phyloP scores from a whole-genome alignment of 371 early-diverging fungal genomes.

The Lichtheimia hyalospora region DNA sequence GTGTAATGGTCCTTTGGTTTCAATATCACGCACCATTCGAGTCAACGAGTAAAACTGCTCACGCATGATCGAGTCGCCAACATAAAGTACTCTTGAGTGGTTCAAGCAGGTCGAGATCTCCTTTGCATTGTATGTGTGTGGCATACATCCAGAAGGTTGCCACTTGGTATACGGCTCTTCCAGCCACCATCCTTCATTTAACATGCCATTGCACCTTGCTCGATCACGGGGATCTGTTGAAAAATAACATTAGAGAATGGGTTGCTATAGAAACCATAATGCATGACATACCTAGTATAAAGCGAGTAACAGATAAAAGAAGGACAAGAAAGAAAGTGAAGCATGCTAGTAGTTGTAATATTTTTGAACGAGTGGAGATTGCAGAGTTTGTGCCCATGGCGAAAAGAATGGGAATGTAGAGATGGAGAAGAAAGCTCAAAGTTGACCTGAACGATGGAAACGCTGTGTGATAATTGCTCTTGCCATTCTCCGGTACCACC shows the following conservation, averaged over 20 bases:
- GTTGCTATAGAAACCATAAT: background rate
- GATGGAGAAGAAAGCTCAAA: constrained; percentile 8
- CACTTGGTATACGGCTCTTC: constrained; percentile 42
- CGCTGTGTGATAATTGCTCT: too few species aligned
- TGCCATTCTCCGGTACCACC: too few species aligned
- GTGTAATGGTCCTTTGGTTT: constrained; percentile 29
- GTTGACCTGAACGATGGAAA: background rate
- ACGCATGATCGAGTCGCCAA: constrained; percentile 72
- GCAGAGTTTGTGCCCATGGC: constrained; percentile 12
- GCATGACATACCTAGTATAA: constrained; percentile 9
- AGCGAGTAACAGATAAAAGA: constrained; percentile 3
- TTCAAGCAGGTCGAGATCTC: constrained; percentile 48
- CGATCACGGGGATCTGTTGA: constrained; percentile 26
- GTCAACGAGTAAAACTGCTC: constrained; percentile 58
- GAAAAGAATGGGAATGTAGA: constrained; percentile 3
- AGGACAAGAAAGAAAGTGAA: constrained; percentile 12
- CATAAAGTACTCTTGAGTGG: constrained; percentile 53
- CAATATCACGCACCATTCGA: constrained; percentile 33
- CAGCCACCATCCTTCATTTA: constrained; percentile 55
- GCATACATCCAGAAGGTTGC: constrained; percentile 68
- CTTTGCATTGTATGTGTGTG: constrained; percentile 46
- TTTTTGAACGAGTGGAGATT: constrained; percentile 17
- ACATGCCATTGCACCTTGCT: constrained; percentile 42
- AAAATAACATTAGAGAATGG: background rate
- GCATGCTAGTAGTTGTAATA: constrained; percentile 12